Evolutionary conservation across 257 asterid genomes (phyloP).

Genomic region (Coffea canephora): DNA sequence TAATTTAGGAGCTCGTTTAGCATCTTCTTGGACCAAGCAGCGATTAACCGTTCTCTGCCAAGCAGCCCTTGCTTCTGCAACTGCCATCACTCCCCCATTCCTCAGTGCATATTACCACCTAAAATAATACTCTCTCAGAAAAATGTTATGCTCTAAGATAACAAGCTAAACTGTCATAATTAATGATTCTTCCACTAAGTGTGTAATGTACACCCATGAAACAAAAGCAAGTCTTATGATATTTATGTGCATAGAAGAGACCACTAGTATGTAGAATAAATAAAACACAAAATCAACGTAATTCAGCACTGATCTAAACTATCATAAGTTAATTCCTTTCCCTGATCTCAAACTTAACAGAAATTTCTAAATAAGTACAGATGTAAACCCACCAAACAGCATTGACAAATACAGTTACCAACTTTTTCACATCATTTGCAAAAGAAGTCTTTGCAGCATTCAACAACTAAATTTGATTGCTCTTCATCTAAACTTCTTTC

Average conservation of each 20-base stretch:
- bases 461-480: too few species aligned
- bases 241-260: not conserved
- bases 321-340: not conserved
- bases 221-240: not conserved
- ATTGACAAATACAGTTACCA: not conserved
- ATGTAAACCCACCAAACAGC: not conserved
- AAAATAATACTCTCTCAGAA: not conserved
- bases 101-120: conserved; percentile 22
- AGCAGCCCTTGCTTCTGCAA: conserved; percentile 80
- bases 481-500: not conserved
- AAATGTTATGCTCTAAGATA: not conserved
- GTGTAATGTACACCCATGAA: not conserved
- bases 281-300: not conserved
- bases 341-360: not conserved
- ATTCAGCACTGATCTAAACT: not conserved
- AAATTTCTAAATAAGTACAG: not conserved
- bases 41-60: conserved; percentile 89
- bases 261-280: not conserved
- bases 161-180: not conserved
- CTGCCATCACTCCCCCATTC: conserved; percentile 58
- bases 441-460: not conserved
- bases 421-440: not conserved
- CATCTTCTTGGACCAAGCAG: conserved; percentile 89
- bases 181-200: not conserved
- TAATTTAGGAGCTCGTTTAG: conserved; percentile 87